Base-by-base conservation (phyloP, 1,139 yeast genomes). In the Debaryomyces psychrophilus region DNA sequence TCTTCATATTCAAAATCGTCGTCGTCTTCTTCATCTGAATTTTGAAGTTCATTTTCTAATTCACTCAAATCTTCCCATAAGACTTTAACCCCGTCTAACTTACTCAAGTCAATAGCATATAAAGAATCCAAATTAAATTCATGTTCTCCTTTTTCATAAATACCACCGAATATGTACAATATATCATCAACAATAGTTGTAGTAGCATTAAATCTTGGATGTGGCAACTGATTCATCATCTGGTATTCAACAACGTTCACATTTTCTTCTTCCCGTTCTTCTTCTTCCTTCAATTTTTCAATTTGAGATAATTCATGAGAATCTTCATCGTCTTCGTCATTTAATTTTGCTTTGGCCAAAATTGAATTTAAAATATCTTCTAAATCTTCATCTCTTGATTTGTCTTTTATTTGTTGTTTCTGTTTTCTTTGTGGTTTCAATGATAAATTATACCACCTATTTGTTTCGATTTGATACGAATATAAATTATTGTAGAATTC, bases 101-200 rank as follows among this genome's bases (percentile, higher is more conserved):
- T 87, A 41, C 90, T 90, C 55, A 93, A 73, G 65, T 93, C 97
- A 46, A 93, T 77, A 26, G 92, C 78, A 62, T 93, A 93, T 66
- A 93, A 79, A 5, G 96, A 86, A 62, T 93, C 96, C 54, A 93
- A 77, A 44, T 82, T 81, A 62, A 77, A 88, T 61, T 93, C 99
- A 50, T 79, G 83, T 44, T 92, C 98, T 5, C 92, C 96, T 39
- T 79, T 71, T 65, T 93, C 99, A 81, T 85, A 93, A 27, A 85
- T 81, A 57, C 99, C 99, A 23, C 98, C 97, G 61, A 80, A 90
- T n/a, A 93, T 85, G 63, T 84, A 93, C 47, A 90, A 73, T 0
- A 78, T 77, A 61, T 93, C 98, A 57, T 88, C 96, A 31, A 87
- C 84, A 1, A 93, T 96, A 50, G 95, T 85, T 4, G 92, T 81